Base-by-base conservation (phyloP, 257 asterid species). In the Solanum chmielewskii region DNA sequence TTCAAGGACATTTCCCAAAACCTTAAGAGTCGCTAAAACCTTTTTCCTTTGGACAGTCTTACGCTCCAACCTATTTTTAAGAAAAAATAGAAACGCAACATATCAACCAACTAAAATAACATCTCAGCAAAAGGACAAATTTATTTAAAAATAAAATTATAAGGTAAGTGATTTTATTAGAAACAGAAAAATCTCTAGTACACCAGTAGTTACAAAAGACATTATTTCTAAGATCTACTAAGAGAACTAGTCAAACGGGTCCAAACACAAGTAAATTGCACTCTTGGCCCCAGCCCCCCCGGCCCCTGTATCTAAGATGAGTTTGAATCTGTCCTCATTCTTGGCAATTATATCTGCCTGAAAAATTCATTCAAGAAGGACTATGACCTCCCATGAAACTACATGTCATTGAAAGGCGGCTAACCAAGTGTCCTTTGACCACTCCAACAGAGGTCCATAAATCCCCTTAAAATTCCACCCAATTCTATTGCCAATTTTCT, bases 21-120 rank as follows among this genome's bases (percentile, higher is more conserved):
- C 96, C 91, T 94, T 97, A 68, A 97, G 98, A 86, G 99, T 97
- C 20, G 95, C 98, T 93, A 94, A 93, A 88, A 97, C 99, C 91
- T 91, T 91, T 91, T 94, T 97, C 90, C 98, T 91, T 90, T 92
- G 92, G 76, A 93, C 93, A 86, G 98, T 94, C 92, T 91, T 97
- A 85, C 98, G 96, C 94, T 97, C 99, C 95, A 97, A 89, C 89
- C 99, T 97, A 88, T 69, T 76, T 71, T 59, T 84, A 83, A 87
- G 89, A 83, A 31, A 80, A 33, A 89, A 81, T 37, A 89, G 68
- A 70, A 89, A 83, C 37, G 42, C 13, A 47, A 29, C 27, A 5
- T 29, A n/a, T 29, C 27, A 80, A 80, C 7, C 85, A 80, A 80
- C 85, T 9, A 80, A 47, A 80, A 80, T 47, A 80, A 80, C 27